Evolutionary conservation across 306 rosid genomes (phyloP), one percentile per base, ranked within the genome.

Genomic region (Cucurbita ficifolia): DNA sequence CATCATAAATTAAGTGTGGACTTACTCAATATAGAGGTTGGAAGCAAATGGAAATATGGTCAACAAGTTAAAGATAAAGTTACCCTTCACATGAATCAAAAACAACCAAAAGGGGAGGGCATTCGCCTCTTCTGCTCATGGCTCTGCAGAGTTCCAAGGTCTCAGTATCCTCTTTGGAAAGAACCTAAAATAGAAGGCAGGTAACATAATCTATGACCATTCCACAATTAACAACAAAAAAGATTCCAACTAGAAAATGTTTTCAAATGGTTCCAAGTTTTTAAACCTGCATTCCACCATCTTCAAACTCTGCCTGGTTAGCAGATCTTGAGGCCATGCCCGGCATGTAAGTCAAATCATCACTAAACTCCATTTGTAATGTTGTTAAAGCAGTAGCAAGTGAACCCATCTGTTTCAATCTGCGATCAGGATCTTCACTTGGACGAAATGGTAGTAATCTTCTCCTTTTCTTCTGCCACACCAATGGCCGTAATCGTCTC

Each of bases 281-380:
- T 64, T 18, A 80, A 70, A 91, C 97, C 97, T 91, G 97, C 90
- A 91, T 91, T 84, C 96, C 97, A 55, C 96, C 96, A 11, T 76
- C 57, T 81, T 91, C 97, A 48, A 83, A 81, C 35, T 48, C 46
- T 63, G 97, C 80, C 67, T 40, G 85, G 76, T 91, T 91, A 2
- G 92, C 87, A 59, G 86, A 80, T 79, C 80, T 82, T 64, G 96
- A 83, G 75, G 92, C 92, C 95, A 90, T 88, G 76, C 58, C 81
- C 18, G 84, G 81, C 67, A 63, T 6, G 76, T 91, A 91, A 39
- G 89, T 85, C 62, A 91, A 87, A n/a, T 84, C 82, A 76, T 91
- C 89, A 71, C 88, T 80, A 82, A 88, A 91, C 75, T 91, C 81
- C 82, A 91, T 84, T 46, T 75, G 72, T 75, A 83, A 77, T 76